Conservation (phyloP, 257 asterid genomes). For the Striga asiatica region DNA sequence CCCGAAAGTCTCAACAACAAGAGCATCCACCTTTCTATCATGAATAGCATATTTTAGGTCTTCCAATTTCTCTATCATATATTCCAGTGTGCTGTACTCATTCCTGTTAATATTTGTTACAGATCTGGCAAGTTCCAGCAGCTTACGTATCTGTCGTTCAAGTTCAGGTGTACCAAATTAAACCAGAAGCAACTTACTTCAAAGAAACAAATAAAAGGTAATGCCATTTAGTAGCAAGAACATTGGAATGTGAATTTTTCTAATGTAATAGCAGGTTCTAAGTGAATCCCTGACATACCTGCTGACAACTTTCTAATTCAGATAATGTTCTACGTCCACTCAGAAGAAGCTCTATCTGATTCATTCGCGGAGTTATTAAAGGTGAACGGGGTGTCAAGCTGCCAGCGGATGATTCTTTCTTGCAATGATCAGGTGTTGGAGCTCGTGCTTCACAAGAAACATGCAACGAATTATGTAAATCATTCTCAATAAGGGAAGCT, state of each 20-base stretch:
- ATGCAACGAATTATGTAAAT: conserved; percentile 28
- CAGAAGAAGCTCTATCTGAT: conserved; percentile 66
- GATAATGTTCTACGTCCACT: conserved; percentile 58
- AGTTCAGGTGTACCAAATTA: conserved; percentile 24
- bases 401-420: conserved; percentile 54
- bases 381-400: conserved; percentile 94
- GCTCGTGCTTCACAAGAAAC: conserved; percentile 28
- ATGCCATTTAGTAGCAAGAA: conserved; percentile 6
- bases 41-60: conserved; percentile 81
- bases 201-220: conserved; percentile 6
- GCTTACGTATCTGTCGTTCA: conserved; percentile 62
- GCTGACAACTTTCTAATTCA: conserved; percentile 77
- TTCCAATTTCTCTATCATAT: conserved; percentile 64
- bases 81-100: conserved; percentile 71
- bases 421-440: conserved; percentile 33
- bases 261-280: conserved; percentile 15
- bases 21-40: conserved; percentile 96
- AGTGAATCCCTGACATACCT: conserved; percentile 38
- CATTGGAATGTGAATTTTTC: background rate
- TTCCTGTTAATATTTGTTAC: conserved; percentile 55
- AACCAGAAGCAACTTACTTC: conserved; percentile 8
- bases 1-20: conserved; percentile 94
- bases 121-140: conserved; percentile 67
- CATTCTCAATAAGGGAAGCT: conserved; percentile 30
- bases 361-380: conserved; percentile 65